Percentiles rank a stretch among this genome's conserved stretches.
Conservation (phyloP, 106 monocot genomes). For the Apostasia shenzhenica region DNA sequence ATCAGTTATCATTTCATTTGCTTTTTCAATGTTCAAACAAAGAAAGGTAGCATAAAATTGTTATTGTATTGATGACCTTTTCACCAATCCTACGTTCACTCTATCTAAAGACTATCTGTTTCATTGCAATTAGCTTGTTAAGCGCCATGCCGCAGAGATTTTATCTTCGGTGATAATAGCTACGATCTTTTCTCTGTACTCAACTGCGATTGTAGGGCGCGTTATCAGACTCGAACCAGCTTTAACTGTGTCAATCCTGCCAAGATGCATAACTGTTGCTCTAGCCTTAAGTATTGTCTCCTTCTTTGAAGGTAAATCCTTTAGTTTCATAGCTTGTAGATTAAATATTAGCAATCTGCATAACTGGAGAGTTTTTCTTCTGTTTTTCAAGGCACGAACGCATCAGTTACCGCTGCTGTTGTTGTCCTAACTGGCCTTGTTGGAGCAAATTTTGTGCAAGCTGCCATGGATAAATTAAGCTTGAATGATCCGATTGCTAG, state of each 20-base stretch:
- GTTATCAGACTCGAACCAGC: constrained; percentile 63
- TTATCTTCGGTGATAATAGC: constrained; percentile 86
- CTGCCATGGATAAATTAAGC: constrained; percentile 74
- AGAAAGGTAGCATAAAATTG: constrained; percentile 57
- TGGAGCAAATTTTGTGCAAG: constrained; percentile 96
- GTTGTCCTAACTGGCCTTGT: constrained; percentile 95
- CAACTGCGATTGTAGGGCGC: constrained; percentile 81
- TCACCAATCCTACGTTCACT: not conserved
- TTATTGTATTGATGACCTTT: not conserved
- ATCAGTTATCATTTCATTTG: constrained; percentile 97
- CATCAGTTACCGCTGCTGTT: constrained; percentile 90
- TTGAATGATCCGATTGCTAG: constrained; percentile 88
- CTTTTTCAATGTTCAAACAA: constrained; percentile 98
- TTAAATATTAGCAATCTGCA: too few species aligned
- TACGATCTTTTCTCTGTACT: constrained; percentile 75
- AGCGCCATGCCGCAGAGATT: constrained; percentile 92
- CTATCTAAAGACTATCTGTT: constrained; percentile 5
- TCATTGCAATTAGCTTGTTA: constrained; percentile 60
- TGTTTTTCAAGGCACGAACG: constrained; percentile 52
- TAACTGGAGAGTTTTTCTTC: not conserved
- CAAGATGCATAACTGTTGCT: constrained; percentile 97
- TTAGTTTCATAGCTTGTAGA: not conserved
- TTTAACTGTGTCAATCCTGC: constrained; percentile 86
- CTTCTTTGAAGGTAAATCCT: constrained; percentile 78
- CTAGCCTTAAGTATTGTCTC: constrained; percentile 91